Percentiles rank a stretch among this genome's conserved stretches.
phyloP scores from a whole-genome alignment of 495 filamentous ascomycete genomes.

The Penicillium argentinense region DNA sequence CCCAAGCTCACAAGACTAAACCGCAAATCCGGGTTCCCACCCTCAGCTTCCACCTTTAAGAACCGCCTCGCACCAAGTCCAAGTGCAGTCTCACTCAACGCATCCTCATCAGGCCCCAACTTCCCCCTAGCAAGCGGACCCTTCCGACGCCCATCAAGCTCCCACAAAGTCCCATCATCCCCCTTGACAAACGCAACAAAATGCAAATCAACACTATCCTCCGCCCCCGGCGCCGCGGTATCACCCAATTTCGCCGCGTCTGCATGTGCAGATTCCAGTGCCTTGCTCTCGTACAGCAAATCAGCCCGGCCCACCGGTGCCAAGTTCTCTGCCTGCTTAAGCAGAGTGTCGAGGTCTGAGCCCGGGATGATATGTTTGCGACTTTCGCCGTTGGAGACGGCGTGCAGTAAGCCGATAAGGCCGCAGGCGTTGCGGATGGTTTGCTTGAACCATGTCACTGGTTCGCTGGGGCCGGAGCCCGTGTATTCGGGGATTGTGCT shows the following conservation, averaged over 20 bases:
- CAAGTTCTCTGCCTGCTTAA: conserved; percentile 43
- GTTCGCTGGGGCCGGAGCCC: conserved; percentile 52
- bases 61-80: conserved; percentile 59
- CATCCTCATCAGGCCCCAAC: conserved; percentile 60
- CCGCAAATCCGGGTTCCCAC: conserved; percentile 64
- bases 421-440: conserved; percentile 89
- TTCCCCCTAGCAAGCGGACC: conserved; percentile 62
- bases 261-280: conserved; percentile 70
- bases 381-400: conserved; percentile 62
- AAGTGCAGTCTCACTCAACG: conserved; percentile 65
- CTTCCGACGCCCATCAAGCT: conserved; percentile 78
- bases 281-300: conserved; percentile 69
- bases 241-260: conserved; percentile 70
- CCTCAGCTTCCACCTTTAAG: conserved; percentile 57
- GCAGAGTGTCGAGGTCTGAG: conserved; percentile 48
- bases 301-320: conserved; percentile 59
- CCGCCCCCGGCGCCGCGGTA: conserved; percentile 66
- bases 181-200: conserved; percentile 86
- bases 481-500: conserved; percentile 49
- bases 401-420: conserved; percentile 78
- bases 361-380: conserved; percentile 40
- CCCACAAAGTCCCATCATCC: conserved; percentile 71
- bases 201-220: conserved; percentile 71
- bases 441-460: conserved; percentile 86
- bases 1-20: conserved; percentile 75